Evolutionary conservation across 2,329 filamentous ascomycete species (phyloP).

Genomic region (Pseudogymnoascus sp.): DNA sequence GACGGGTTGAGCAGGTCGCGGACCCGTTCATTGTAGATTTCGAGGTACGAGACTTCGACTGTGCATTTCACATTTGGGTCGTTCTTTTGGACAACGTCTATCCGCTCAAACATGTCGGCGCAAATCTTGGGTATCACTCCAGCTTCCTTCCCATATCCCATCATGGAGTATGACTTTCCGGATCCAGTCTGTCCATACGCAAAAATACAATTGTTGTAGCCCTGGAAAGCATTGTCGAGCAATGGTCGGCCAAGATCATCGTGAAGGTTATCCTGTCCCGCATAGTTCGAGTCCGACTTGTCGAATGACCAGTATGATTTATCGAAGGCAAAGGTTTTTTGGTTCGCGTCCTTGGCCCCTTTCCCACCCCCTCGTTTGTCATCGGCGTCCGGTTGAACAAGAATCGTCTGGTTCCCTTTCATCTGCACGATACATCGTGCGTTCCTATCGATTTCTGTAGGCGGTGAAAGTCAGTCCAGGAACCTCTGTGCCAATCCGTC

Average conservation of each 20-base stretch:
- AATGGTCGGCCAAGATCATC: conserved; percentile 81
- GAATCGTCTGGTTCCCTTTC: conserved; percentile 85
- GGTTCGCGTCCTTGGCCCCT: conserved; percentile 59
- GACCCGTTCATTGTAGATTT: conserved; percentile 98
- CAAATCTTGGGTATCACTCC: conserved; percentile 97
- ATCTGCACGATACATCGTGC: conserved; percentile 98
- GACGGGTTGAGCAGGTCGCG: conserved; percentile 90
- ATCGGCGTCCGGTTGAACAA: conserved; percentile 60
- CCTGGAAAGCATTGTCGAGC: conserved; percentile 94
- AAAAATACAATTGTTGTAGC: conserved; percentile 99
- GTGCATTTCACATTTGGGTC: conserved; percentile 80
- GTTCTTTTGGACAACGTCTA: conserved; percentile 53
- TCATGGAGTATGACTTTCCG: conserved; percentile 99
- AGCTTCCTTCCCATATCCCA: conserved; percentile 94
- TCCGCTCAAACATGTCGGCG: conserved; percentile 93
- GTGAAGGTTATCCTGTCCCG: conserved; percentile 84
- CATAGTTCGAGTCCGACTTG: conserved; percentile 72
- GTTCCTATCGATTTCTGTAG: conserved; percentile 74
- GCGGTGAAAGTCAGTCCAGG: conserved; percentile 12
- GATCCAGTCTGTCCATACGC: conserved; percentile 98
- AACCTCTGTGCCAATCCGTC: neutral
- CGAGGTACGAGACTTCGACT: conserved; percentile 95
- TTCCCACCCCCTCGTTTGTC: conserved; percentile 53
- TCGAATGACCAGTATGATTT: conserved; percentile 98
- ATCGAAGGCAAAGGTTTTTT: conserved; percentile 92